Percentiles rank a stretch among this genome's conserved stretches.
These are phyloP conservation scores for Microcyclosporella mali DNA, from an alignment of 2,329 filamentous ascomycete genomes.

Conservation along the genomic window DNA sequence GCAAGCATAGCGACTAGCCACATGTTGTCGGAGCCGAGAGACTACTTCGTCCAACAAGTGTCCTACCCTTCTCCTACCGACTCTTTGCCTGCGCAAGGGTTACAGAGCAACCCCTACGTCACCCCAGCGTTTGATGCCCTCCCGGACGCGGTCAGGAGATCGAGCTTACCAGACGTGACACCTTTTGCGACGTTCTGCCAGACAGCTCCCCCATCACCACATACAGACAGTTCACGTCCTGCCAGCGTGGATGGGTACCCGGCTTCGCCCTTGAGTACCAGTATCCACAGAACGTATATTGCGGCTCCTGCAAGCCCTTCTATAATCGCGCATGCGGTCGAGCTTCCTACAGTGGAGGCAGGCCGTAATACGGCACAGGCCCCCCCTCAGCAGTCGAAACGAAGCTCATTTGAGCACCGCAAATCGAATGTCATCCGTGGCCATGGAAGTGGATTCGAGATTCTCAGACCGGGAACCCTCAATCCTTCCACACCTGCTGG, in stretches of 20 bases:
- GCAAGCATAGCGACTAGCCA: slow-evolving; percentile 6
- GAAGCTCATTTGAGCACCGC: slow-evolving; percentile 23
- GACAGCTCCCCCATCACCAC: slow-evolving; percentile 22
- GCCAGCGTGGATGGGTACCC: neutral
- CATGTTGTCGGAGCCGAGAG: neutral
- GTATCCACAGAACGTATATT: neutral
- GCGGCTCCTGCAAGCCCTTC: slow-evolving; percentile 1
- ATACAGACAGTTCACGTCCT: slow-evolving; percentile 3
- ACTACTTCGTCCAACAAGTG: slow-evolving; percentile 9
- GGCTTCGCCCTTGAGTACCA: neutral
- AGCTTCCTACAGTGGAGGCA: neutral
- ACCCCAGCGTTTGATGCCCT: slow-evolving; percentile 22
- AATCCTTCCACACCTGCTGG: slow-evolving; percentile 11
- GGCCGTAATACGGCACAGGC: neutral
- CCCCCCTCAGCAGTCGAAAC: neutral
- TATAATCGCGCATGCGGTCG: neutral
- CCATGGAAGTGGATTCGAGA: slow-evolving; percentile 32
- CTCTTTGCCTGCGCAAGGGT: neutral
- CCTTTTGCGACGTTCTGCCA: slow-evolving; percentile 29
- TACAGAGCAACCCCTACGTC: slow-evolving; percentile 7
- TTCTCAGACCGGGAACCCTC: slow-evolving; percentile 31
- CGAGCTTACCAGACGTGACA: slow-evolving; percentile 29
- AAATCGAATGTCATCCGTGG: slow-evolving; percentile 26
- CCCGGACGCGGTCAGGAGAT: slow-evolving; percentile 22
- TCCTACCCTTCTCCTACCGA: slow-evolving; percentile 5